Base-by-base conservation (phyloP, 1,284 basidiomycete genomes). In the Leccinum solheimii region DNA sequence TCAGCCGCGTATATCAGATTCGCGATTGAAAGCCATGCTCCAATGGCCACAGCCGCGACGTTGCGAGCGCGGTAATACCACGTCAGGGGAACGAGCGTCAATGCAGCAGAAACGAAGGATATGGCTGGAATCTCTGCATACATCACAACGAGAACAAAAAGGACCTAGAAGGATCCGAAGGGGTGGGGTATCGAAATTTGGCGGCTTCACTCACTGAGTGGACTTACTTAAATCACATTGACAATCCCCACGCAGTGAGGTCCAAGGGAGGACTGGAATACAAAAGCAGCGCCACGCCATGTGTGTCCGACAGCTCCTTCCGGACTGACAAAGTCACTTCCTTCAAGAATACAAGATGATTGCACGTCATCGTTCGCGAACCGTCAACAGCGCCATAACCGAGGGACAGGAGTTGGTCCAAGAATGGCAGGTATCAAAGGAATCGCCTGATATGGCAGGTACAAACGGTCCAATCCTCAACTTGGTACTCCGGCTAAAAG, bases 71-170 rank as follows among this genome's bases (percentile, higher is more conserved):
- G 76, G 62, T 77, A 66, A 62, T 77, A 77, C 59, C 77, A 75
- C 32, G 77, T 74, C 56, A 76, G 62, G 40, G 79, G 73, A 16
- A 74, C 63, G 11, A 77, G 66, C 51, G 84, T 72, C 26, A 86
- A 67, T 30, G 68, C 68, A 16, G 76, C 72, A 63, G 79, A 82
- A 53, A 83, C 64, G 68, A 87, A 80, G 13, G 86, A 84, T 36
- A 86, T 64, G 19, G 72, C 73, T 30, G 80, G 74, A 50, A 84
- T 72, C 68, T 80, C 80, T 58, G 76, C 67, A 58, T 77, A 77
- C 85, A 87, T 87, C 59, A 26, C 45, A 49, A 58, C n/a, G n/a
- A 45, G 59, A 38, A 61, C 48, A 63, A 50, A 36, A 53, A 56
- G 55, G 56, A 45, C 49, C 32, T n/a, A 34, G 56, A 64, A 62